Evolutionary conservation across 257 asterid genomes (phyloP).

Genomic region (Solanum corneliomulleri): DNA sequence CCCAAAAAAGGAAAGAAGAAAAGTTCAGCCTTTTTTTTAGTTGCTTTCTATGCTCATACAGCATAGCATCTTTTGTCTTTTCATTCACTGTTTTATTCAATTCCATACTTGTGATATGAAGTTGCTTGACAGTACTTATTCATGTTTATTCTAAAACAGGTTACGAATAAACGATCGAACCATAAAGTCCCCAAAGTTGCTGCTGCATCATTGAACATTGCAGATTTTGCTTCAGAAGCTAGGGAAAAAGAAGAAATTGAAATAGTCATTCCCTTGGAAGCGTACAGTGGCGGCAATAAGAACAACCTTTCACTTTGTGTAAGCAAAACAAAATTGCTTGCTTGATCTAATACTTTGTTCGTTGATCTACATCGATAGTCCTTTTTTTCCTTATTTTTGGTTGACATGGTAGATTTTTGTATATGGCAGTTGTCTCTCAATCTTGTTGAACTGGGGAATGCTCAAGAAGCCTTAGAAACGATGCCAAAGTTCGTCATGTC

Average conservation of each 20-base stretch:
- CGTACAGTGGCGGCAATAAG: background rate
- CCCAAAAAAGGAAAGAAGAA: background rate
- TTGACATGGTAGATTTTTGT: background rate
- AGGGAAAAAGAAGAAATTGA: constrained; percentile 18
- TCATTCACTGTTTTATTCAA: background rate
- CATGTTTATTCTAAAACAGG: background rate
- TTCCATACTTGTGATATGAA: background rate
- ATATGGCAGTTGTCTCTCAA: constrained; percentile 39
- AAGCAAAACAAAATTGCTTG: constrained; percentile 9
- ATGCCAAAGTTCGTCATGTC: constrained; percentile 18
- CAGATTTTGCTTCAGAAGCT: constrained; percentile 29
- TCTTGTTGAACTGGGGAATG: constrained; percentile 25
- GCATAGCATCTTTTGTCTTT: background rate
- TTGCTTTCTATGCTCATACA: background rate
- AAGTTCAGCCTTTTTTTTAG: background rate
- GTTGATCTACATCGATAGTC: background rate
- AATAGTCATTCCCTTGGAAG: constrained; percentile 30
- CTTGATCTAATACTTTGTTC: too few species aligned
- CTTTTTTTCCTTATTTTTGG: background rate
- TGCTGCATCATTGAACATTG: constrained; percentile 45
- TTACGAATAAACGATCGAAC: constrained; percentile 14
- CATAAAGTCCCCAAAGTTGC: constrained; percentile 23
- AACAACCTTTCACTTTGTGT: constrained; percentile 33
- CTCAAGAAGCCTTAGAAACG: constrained; percentile 27
- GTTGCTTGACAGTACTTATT: background rate